Conservation (phyloP, 306 rosid genomes). For the Trifolium dubium region DNA sequence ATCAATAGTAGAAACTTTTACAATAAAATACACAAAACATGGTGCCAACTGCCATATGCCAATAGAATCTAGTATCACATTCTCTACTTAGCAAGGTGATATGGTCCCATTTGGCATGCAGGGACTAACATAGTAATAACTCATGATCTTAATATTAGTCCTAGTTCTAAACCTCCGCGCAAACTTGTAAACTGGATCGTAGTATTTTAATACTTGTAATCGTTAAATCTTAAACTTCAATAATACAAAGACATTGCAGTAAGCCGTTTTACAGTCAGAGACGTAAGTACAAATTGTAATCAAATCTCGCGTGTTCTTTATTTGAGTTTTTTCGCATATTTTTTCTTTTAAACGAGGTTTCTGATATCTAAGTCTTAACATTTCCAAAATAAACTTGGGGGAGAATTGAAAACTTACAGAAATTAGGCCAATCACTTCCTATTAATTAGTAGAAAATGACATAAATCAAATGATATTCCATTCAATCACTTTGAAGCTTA, state of each 20-base stretch:
- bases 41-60: not conserved
- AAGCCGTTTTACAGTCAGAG: not conserved
- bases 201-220: not conserved
- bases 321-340: too few species aligned
- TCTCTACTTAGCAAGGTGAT: not conserved
- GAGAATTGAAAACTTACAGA: conserved; percentile 14
- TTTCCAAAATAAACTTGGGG: conserved; percentile 1
- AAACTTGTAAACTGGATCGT: not conserved
- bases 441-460: not conserved
- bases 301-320: not conserved
- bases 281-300: not conserved
- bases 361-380: not conserved
- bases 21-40: not conserved
- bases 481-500: conserved; percentile 20
- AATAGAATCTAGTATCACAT: conserved; percentile 10
- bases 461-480: conserved; percentile 28
- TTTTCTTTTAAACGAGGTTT: too few species aligned
- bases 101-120: conserved; percentile 23
- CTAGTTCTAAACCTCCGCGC: not conserved
- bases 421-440: not conserved
- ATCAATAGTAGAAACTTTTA: not conserved
- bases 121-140: not conserved
- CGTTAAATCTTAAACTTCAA: not conserved
- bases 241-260: not conserved
- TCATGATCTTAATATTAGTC: not conserved